These are phyloP conservation scores for Suhomyces faveliae DNA, from an alignment of 805 yeast species.

Conservation along the genomic window DNA sequence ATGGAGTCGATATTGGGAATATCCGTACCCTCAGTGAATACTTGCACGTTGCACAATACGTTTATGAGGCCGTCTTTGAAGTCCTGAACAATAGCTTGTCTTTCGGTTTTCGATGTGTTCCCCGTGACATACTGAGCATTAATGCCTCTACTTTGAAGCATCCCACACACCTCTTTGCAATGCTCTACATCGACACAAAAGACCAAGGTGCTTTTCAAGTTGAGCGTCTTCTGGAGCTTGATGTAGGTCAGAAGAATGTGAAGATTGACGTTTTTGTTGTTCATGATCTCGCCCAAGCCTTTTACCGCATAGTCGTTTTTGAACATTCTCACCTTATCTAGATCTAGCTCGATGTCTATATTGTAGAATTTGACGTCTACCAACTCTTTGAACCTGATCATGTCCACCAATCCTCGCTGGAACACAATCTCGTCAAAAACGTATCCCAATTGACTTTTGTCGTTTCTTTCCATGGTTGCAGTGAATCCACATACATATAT, in stretches of 20 bases:
- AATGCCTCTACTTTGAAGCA: conserved; percentile 59
- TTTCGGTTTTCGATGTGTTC: conserved; percentile 49
- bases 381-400: conserved; percentile 69
- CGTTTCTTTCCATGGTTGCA: conserved; percentile 83
- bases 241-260: conserved; percentile 55
- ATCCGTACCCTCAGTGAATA: conserved; percentile 94
- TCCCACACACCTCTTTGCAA: conserved; percentile 49
- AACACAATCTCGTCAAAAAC: conserved; percentile 74
- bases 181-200: conserved; percentile 79
- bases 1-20: conserved; percentile 85
- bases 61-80: conserved; percentile 63
- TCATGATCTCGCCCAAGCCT: conserved; percentile 54
- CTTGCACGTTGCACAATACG: conserved; percentile 83
- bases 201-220: conserved; percentile 61
- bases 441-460: conserved; percentile 54
- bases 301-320: conserved; percentile 55
- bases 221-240: conserved; percentile 28
- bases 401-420: conserved; percentile 59
- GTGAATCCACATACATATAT: conserved; percentile 78
- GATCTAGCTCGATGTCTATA: conserved; percentile 48
- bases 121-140: conserved; percentile 74
- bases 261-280: conserved; percentile 52
- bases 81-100: conserved; percentile 52
- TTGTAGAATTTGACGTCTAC: conserved; percentile 66
- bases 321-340: conserved; percentile 29